These are phyloP conservation scores for Lasiodiplodia theobromae DNA, from an alignment of 2,329 filamentous ascomycete genomes.

Conservation along the genomic window DNA sequence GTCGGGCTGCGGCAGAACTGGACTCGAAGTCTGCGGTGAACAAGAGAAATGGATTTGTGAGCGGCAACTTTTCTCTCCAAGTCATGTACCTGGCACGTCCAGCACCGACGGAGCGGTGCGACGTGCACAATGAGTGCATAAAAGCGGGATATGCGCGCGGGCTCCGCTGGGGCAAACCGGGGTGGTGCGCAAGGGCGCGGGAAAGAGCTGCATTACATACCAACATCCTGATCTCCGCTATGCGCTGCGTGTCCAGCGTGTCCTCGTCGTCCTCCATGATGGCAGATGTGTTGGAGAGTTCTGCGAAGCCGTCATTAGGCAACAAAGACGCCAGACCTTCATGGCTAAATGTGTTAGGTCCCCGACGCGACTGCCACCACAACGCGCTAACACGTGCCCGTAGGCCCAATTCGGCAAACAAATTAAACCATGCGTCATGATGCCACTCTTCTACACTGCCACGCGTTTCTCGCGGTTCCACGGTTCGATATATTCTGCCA, in stretches of 20 bases:
- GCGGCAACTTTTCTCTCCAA: conserved; percentile 9
- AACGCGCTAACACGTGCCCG: conserved; percentile 15
- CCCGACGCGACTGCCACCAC: conserved; percentile 4
- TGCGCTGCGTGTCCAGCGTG: conserved; percentile 23
- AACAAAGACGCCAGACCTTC: background rate
- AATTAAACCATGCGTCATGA: conserved; percentile 3
- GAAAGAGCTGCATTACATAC: background rate
- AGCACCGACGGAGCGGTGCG: background rate
- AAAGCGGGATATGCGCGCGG: conserved; percentile 18
- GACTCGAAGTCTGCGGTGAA: conserved; percentile 19
- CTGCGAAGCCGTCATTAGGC: background rate
- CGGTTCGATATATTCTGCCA: no score
- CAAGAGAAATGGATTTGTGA: background rate
- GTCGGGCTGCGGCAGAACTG: background rate
- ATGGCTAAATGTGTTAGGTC: background rate
- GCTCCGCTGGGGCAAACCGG: conserved; percentile 7
- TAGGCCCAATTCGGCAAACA: background rate
- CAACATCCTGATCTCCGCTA: conserved; percentile 26
- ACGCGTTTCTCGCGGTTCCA: background rate
- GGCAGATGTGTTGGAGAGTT: background rate
- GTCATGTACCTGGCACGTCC: conserved; percentile 10
- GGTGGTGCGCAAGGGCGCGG: conserved; percentile 5
- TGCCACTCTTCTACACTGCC: background rate
- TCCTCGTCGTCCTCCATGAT: conserved; percentile 20
- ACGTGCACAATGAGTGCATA: conserved; percentile 19